Evolutionary conservation across 2,329 filamentous ascomycete species (phyloP), one percentile per base, ranked within the genome.

Genomic region (Fusarium domesticum): DNA sequence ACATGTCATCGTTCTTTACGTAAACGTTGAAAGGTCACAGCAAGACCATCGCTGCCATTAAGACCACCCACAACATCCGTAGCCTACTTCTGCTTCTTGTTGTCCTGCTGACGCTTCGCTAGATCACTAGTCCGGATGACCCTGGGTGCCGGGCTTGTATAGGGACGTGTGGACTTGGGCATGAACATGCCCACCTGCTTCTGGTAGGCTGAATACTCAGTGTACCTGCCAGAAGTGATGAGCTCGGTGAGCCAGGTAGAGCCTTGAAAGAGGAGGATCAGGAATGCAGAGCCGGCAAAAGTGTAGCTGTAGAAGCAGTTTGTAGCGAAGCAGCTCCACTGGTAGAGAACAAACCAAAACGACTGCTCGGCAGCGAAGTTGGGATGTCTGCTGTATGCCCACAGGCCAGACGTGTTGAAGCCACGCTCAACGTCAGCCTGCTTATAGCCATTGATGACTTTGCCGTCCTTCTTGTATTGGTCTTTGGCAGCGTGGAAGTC

Each of bases 331-430:
- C 87, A 92, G 54, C 80, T 82, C 93, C 92, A 98, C 60, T 89
- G 80, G 67, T 97, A 97, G 40, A 97, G 69, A 7, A 83, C 72
- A 42, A 95, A 76, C 93, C 93, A 98, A 58, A 97, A 83, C 20
- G 83, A 75, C 70, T 97, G 93, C 69, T 98, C 93, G 5, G 88
- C 89, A 5, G 87, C 82, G 62, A 97, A 98, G 67, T 98, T 98
- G 37, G 93, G 93, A 66, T 98, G 95, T 35, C 93, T 80, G 57
- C 86, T 92, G 72, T 84, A 90, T 1, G 83, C 85, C 85, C 88
- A 98, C 6, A 98, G 74, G 0, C 93, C 93, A 5, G 77, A 81
- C 7, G 88, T 85, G 53, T 87, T 77, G 69, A 98, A 98, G 33
- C 93, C 93, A 30, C 92, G 86, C 53, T 96, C 89, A 18, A 98